Evolutionary conservation across 441 rosid genomes (phyloP).

Genomic region (Capsella rubella): DNA sequence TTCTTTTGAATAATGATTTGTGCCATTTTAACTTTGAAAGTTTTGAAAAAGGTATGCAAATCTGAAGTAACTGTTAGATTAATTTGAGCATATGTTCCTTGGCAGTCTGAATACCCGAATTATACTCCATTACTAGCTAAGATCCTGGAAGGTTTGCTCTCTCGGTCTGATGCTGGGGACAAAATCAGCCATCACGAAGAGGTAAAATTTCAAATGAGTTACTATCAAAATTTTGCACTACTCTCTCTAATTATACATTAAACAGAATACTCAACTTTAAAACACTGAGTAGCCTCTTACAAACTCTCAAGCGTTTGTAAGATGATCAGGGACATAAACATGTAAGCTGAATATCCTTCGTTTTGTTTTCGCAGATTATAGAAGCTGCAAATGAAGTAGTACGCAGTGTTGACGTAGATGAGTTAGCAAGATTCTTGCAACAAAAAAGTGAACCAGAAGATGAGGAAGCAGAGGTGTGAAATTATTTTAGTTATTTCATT

Average conservation of each 20-base stretch:
- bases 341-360: slow-evolving; percentile 29
- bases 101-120: slow-evolving; percentile 85
- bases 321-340: background rate
- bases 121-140: slow-evolving; percentile 83
- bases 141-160: slow-evolving; percentile 83
- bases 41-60: background rate
- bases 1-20: slow-evolving; percentile 5
- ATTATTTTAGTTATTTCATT: slow-evolving; percentile 2
- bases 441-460: slow-evolving; percentile 91
- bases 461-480: slow-evolving; percentile 86
- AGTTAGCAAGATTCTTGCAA: slow-evolving; percentile 71
- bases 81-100: slow-evolving; percentile 39
- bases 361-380: slow-evolving; percentile 63
- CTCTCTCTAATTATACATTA: background rate
- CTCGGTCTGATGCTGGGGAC: slow-evolving; percentile 66
- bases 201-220: slow-evolving; percentile 52
- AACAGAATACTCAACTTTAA: background rate
- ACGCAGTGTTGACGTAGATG: slow-evolving; percentile 78
- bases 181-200: slow-evolving; percentile 67
- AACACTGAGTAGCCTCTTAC: background rate
- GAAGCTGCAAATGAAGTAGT: slow-evolving; percentile 79
- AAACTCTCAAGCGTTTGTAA: slow-evolving; percentile 11
- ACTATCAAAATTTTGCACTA: slow-evolving; percentile 4
- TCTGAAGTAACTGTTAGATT: slow-evolving; percentile 24
- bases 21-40: slow-evolving; percentile 7